Evolutionary conservation across 2,329 filamentous ascomycete genomes (phyloP).

Genomic region (Calonectria ilicicola): DNA sequence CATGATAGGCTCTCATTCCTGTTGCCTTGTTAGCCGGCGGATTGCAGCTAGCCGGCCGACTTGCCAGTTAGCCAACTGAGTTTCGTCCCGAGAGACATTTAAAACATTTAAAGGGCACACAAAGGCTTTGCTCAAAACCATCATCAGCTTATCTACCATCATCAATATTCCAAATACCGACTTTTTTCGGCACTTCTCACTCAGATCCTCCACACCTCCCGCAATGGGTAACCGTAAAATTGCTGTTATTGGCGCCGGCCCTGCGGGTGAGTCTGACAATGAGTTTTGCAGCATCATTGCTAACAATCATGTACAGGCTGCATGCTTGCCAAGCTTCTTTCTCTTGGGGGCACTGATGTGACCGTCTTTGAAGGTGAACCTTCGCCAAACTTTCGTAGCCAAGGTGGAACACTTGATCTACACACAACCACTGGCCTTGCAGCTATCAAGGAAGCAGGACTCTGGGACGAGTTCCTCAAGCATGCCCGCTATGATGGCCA

Average conservation of each 20-base stretch:
- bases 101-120: not conserved
- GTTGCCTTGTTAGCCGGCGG: not conserved
- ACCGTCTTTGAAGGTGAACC: constrained; percentile 64
- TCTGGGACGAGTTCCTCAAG: constrained; percentile 63
- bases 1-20: no score
- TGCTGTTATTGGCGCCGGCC: constrained; percentile 45
- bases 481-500: constrained; percentile 65
- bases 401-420: constrained; percentile 67
- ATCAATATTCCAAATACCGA: not conserved
- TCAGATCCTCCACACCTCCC: not conserved
- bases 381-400: constrained; percentile 56
- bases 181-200: not conserved
- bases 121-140: not conserved
- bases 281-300: not conserved
- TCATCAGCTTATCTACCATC: not conserved
- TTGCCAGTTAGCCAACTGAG: not conserved
- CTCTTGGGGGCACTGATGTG: constrained; percentile 57
- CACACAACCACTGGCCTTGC: constrained; percentile 63
- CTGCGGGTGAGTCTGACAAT: constrained; percentile 36
- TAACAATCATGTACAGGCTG: constrained; percentile 33
- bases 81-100: not conserved
- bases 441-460: constrained; percentile 61
- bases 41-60: not conserved
- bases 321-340: constrained; percentile 61
- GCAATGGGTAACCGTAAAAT: constrained; percentile 39